Percentiles rank a stretch among this genome's conserved stretches.
These are phyloP conservation scores for Aspergillus sp. DNA, from an alignment of 2,329 filamentous ascomycete genomes.

Conservation along the genomic window DNA sequence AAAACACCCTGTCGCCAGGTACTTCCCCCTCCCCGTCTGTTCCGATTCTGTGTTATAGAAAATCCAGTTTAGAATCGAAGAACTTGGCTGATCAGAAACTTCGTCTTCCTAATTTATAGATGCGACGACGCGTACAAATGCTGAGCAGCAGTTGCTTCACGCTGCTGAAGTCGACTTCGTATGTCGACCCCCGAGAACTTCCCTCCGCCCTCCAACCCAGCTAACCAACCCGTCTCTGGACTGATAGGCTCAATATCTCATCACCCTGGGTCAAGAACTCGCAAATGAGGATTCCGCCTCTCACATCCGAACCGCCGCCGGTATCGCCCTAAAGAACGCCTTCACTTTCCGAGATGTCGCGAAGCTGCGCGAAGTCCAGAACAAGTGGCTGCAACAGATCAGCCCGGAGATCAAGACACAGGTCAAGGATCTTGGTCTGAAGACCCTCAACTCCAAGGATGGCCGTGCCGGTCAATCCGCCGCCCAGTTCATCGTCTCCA, in stretches of 20 bases:
- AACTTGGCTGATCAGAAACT: not conserved
- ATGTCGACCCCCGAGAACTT: slow-evolving; percentile 37
- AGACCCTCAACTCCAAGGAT: slow-evolving; percentile 78
- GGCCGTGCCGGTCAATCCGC: slow-evolving; percentile 81
- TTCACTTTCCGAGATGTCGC: slow-evolving; percentile 89
- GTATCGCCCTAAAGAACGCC: slow-evolving; percentile 96
- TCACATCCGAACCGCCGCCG: slow-evolving; percentile 87
- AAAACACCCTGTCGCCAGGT: slow-evolving; percentile 95
- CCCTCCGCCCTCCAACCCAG: not conserved
- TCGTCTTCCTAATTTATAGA: slow-evolving; percentile 58
- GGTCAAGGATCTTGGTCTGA: slow-evolving; percentile 86
- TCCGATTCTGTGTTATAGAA: slow-evolving; percentile 11
- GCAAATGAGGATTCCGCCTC: slow-evolving; percentile 83
- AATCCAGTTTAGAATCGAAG: slow-evolving; percentile 21
- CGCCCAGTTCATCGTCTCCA: slow-evolving; percentile 91
- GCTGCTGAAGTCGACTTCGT: slow-evolving; percentile 96
- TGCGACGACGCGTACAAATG: slow-evolving; percentile 81
- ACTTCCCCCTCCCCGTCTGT: slow-evolving; percentile 16
- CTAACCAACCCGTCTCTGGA: slow-evolving; percentile 25
- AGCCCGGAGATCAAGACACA: slow-evolving; percentile 77
- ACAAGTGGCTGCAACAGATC: slow-evolving; percentile 85
- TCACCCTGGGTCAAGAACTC: slow-evolving; percentile 87
- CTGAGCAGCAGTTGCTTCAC: slow-evolving; percentile 89
- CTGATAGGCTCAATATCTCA: slow-evolving; percentile 80
- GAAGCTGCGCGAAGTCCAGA: slow-evolving; percentile 84